Evolutionary conservation across 208 protist genomes (phyloP).

Genomic region (Acanthamoeba castellanii): DNA sequence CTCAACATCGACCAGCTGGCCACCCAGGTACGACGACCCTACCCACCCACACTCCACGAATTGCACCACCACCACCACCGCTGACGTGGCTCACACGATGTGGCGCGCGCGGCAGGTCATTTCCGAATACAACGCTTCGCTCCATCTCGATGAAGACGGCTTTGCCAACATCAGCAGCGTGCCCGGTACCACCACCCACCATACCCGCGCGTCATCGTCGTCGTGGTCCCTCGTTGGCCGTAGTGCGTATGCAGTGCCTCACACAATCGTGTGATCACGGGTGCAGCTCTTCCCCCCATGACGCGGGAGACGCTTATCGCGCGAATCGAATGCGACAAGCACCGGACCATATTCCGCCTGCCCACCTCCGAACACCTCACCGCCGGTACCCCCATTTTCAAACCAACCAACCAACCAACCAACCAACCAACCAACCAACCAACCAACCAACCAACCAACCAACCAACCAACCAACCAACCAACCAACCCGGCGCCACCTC

Average conservation of each 20-base stretch:
- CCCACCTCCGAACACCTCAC: neutral
- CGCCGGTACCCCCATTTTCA: neutral
- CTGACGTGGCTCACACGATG: neutral
- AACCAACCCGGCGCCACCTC: too few relatives aligned
- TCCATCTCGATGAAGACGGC: conserved; percentile 7
- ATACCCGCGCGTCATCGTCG: neutral
- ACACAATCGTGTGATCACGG: neutral
- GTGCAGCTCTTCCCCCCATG: neutral
- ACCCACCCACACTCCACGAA: too few relatives aligned
- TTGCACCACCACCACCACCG: too few relatives aligned
- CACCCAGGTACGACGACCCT: neutral
- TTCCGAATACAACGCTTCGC: neutral
- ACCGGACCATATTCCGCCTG: neutral
- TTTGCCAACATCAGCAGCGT: neutral
- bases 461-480: too few relatives aligned
- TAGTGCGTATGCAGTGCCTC: too few relatives aligned
- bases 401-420: too few relatives aligned
- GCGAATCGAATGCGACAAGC: neutral
- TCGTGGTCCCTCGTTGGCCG: too few relatives aligned
- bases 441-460: too few relatives aligned
- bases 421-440: too few relatives aligned
- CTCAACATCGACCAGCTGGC: neutral
- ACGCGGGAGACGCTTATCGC: neutral
- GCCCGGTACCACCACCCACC: neutral
- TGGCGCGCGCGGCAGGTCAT: neutral